Evolutionary conservation across 1,284 basidiomycete genomes (phyloP).

Genomic region (Naganishia sp.): DNA sequence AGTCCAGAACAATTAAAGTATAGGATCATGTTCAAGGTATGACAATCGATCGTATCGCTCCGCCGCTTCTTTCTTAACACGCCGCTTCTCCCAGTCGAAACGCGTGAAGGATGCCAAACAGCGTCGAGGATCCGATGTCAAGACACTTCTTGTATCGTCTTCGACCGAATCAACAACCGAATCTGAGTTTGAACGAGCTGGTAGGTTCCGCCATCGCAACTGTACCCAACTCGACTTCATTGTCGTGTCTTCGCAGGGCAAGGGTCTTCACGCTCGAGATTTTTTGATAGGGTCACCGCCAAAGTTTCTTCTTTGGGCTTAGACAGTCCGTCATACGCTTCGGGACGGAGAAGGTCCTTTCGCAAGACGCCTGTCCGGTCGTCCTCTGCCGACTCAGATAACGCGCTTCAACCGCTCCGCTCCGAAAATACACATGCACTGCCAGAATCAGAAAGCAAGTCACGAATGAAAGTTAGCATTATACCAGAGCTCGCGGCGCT

Average conservation of each 20-base stretch:
- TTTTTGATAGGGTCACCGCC: conserved; percentile 30
- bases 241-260: background rate
- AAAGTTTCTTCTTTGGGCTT: conserved; percentile 28
- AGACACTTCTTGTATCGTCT: conserved; percentile 17
- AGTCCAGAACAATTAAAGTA: conserved; percentile 84
- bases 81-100: conserved; percentile 38
- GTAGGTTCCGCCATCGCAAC: background rate
- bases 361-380: conserved; percentile 24
- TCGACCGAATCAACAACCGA: conserved; percentile 47
- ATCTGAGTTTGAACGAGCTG: conserved; percentile 45
- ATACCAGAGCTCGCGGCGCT: conserved; percentile 71
- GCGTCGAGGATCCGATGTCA: background rate
- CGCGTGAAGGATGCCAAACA: conserved; percentile 30
- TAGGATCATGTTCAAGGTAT: conserved; percentile 80
- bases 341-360: conserved; percentile 6
- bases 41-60: conserved; percentile 20
- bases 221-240: background rate
- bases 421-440: background rate
- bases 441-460: background rate
- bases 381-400: conserved; percentile 23
- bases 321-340: conserved; percentile 2
- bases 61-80: background rate
- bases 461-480: conserved; percentile 61
- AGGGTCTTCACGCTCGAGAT: conserved; percentile 1
- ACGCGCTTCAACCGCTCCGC: conserved; percentile 4